Conservation (phyloP, 805 yeast species). For the Barnettozyma sp. region DNA sequence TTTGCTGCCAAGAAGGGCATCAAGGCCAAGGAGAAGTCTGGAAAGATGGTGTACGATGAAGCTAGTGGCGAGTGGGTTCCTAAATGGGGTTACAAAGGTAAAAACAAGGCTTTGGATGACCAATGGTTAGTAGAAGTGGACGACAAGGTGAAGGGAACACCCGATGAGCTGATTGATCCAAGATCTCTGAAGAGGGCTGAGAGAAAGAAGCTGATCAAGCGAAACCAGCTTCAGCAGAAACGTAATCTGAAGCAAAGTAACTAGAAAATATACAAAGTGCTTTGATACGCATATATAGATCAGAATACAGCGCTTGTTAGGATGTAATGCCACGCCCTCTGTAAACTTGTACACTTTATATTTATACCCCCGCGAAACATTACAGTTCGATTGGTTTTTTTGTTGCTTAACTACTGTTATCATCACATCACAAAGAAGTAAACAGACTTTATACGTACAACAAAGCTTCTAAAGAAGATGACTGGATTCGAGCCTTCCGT, state of each 20-base stretch:
- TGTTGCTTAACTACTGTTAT: too few species aligned
- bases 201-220: constrained; percentile 78
- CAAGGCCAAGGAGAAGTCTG: constrained; percentile 80
- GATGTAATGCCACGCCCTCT: too few species aligned
- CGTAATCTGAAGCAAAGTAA: constrained; percentile 50
- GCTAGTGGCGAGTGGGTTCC: constrained; percentile 92
- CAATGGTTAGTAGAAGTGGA: constrained; percentile 97
- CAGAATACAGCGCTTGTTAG: too few species aligned
- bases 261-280: constrained; percentile 1
- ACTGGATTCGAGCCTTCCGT: constrained; percentile 10
- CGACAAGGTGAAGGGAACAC: constrained; percentile 54
- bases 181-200: constrained; percentile 75
- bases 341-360: too few species aligned
- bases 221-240: constrained; percentile 79
- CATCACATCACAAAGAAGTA: too few species aligned
- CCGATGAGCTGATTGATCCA: constrained; percentile 75
- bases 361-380: too few species aligned
- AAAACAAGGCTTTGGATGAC: constrained; percentile 75
- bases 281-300: too few species aligned
- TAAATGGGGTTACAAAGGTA: constrained; percentile 97
- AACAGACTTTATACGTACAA: not conserved
- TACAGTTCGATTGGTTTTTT: too few species aligned
- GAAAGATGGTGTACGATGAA: constrained; percentile 86
- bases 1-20: constrained; percentile 97
- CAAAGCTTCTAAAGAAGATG: constrained; percentile 8